Evolutionary conservation across 805 yeast species (phyloP).

Genomic region (Candida succiphila): DNA sequence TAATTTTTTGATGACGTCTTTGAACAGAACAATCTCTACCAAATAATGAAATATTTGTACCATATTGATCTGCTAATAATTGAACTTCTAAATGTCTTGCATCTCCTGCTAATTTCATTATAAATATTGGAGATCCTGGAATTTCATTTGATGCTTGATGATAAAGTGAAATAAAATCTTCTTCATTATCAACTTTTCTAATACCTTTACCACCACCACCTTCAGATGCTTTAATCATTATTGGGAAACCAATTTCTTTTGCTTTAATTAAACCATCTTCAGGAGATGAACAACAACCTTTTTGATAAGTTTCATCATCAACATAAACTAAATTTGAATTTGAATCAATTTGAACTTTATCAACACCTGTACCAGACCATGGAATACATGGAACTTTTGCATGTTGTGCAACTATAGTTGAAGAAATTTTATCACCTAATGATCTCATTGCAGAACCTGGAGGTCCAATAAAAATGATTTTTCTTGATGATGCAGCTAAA

Average conservation of each 20-base stretch:
- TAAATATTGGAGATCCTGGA: slow-evolving; percentile 97
- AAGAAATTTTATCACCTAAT: slow-evolving; percentile 96
- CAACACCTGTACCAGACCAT: slow-evolving; percentile 99
- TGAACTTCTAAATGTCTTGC: slow-evolving; percentile 99
- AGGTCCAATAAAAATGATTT: slow-evolving; percentile 92
- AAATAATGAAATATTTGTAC: slow-evolving; percentile 91
- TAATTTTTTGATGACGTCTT: slow-evolving; percentile 98
- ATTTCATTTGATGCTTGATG: slow-evolving; percentile 95
- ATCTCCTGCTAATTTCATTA: slow-evolving; percentile 94
- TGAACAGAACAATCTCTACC: slow-evolving; percentile 99
- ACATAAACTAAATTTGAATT: slow-evolving; percentile 80
- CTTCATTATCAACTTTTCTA: slow-evolving; percentile 84
- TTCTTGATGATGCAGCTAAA: slow-evolving; percentile 87
- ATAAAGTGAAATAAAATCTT: slow-evolving; percentile 66
- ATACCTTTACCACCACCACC: slow-evolving; percentile 99
- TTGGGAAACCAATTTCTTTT: slow-evolving; percentile 87
- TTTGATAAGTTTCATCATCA: slow-evolving; percentile 66
- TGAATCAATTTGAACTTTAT: slow-evolving; percentile 61
- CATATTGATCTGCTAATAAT: slow-evolving; percentile 95
- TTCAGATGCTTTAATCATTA: slow-evolving; percentile 98
- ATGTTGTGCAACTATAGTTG: slow-evolving; percentile 98
- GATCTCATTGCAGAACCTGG: slow-evolving; percentile 99
- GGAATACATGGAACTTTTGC: slow-evolving; percentile 98
- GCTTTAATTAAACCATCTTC: slow-evolving; percentile 88
- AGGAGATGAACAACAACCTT: slow-evolving; percentile 82